Evolutionary conservation across 371 early-diverging fungal genomes (phyloP).

Genomic region (Actinomucor elegans): DNA sequence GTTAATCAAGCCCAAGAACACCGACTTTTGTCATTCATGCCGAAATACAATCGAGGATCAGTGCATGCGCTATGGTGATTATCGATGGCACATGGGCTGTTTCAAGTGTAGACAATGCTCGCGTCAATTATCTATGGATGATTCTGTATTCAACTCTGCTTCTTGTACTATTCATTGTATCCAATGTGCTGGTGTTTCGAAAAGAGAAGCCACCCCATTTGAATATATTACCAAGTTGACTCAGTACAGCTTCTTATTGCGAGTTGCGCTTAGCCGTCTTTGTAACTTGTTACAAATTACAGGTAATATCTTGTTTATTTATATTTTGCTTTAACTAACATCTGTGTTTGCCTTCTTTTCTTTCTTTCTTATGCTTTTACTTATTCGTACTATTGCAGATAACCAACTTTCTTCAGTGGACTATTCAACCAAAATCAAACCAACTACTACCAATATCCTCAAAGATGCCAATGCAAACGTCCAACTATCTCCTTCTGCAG

Average conservation of each 20-base stretch:
- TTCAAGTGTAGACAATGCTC: conserved; percentile 74
- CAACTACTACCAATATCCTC: not conserved
- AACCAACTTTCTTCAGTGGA: conserved; percentile 44
- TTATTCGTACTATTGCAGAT: conserved; percentile 13
- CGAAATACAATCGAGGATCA: conserved; percentile 82
- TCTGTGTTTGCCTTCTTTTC: not conserved
- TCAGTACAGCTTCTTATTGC: conserved; percentile 87
- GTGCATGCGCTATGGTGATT: conserved; percentile 69
- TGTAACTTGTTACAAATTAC: conserved; percentile 73
- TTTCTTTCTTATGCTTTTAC: not conserved
- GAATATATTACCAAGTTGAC: conserved; percentile 81
- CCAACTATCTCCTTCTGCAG: conserved; percentile 14
- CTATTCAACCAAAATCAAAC: conserved; percentile 30
- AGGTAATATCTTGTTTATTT: conserved; percentile 36
- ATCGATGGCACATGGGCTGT: conserved; percentile 84
- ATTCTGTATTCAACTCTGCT: conserved; percentile 47
- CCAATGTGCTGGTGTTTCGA: conserved; percentile 30
- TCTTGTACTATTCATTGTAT: conserved; percentile 49
- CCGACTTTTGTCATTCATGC: conserved; percentile 84
- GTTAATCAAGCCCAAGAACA: conserved; percentile 49
- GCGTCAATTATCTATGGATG: conserved; percentile 35
- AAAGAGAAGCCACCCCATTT: conserved; percentile 34
- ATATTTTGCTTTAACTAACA: not conserved
- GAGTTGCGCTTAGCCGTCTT: conserved; percentile 83
- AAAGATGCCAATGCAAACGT: conserved; percentile 16